Evolutionary conservation across 805 yeast genomes (phyloP).

Genomic region (Grigorovia yakushimaensis): DNA sequence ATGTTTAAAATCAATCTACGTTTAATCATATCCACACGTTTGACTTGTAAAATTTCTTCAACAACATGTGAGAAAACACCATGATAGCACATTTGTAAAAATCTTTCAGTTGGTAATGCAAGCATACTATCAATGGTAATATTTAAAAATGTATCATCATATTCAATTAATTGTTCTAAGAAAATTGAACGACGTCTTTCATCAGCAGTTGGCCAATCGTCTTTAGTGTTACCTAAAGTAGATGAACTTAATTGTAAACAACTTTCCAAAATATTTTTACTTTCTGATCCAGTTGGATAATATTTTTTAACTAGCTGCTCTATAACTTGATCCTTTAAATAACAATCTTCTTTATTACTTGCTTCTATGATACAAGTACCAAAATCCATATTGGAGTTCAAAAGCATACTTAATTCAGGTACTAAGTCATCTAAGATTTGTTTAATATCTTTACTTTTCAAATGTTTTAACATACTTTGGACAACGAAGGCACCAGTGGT

Average conservation of each 20-base stretch:
- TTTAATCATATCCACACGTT: slow-evolving; percentile 39
- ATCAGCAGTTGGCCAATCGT: slow-evolving; percentile 88
- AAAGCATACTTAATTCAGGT: slow-evolving; percentile 53
- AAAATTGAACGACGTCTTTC: slow-evolving; percentile 74
- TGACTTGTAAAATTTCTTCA: slow-evolving; percentile 51
- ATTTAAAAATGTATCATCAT: slow-evolving; percentile 50
- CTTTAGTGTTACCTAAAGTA: slow-evolving; percentile 71
- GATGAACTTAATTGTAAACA: slow-evolving; percentile 55
- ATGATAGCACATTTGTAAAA: slow-evolving; percentile 70
- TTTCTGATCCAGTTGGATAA: slow-evolving; percentile 28
- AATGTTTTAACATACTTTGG: slow-evolving; percentile 54
- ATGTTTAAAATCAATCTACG: slow-evolving; percentile 64
- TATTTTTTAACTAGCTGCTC: slow-evolving; percentile 37
- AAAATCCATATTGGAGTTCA: slow-evolving; percentile 61
- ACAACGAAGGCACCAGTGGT: slow-evolving; percentile 79
- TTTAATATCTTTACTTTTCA: slow-evolving; percentile 55
- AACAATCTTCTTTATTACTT: slow-evolving; percentile 47
- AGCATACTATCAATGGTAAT: slow-evolving; percentile 53
- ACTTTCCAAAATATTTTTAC: slow-evolving; percentile 51
- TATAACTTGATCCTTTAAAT: slow-evolving; percentile 51
- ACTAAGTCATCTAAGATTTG: slow-evolving; percentile 53
- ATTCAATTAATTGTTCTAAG: slow-evolving; percentile 60
- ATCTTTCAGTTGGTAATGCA: slow-evolving; percentile 47
- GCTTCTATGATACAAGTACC: slow-evolving; percentile 60
- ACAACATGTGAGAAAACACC: slow-evolving; percentile 88